These are phyloP conservation scores for Ramalina intermedia DNA, from an alignment of 495 filamentous ascomycete species.

Conservation along the genomic window DNA sequence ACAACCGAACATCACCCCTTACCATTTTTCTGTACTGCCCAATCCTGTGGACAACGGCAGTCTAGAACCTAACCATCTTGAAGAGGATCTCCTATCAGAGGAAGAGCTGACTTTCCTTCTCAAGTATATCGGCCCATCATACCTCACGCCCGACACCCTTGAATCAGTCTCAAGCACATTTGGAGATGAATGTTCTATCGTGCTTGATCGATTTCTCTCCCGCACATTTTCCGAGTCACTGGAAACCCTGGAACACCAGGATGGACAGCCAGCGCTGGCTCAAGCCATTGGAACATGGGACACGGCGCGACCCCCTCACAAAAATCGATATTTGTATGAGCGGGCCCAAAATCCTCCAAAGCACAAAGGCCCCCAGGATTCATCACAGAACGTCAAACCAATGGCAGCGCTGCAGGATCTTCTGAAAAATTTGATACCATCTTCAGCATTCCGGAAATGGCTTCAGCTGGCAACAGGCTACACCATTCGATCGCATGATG, in stretches of 20 bases:
- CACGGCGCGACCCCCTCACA: conserved; percentile 80
- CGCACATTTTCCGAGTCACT: conserved; percentile 59
- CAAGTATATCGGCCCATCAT: conserved; percentile 75
- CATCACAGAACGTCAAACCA: neutral
- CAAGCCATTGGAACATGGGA: conserved; percentile 46
- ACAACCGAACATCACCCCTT: conserved; percentile 40
- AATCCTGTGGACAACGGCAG: conserved; percentile 31
- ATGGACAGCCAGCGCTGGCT: conserved; percentile 9
- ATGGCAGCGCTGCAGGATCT: conserved; percentile 57
- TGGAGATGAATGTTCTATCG: conserved; percentile 65
- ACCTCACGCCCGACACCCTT: conserved; percentile 87
- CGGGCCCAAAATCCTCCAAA: conserved; percentile 26
- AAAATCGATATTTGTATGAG: conserved; percentile 81
- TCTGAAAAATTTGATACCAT: conserved; percentile 64
- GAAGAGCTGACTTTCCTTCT: conserved; percentile 74
- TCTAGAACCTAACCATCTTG: conserved; percentile 22
- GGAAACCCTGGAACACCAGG: conserved; percentile 20
- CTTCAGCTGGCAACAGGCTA: conserved; percentile 64
- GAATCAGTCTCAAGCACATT: conserved; percentile 70
- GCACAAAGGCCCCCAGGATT: no score
- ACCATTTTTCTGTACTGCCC: conserved; percentile 23
- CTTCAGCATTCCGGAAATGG: conserved; percentile 81
- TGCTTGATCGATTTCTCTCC: conserved; percentile 60
- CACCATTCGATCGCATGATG: conserved; percentile 41
- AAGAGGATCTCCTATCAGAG: conserved; percentile 44